These are phyloP conservation scores for Dictyostelium brefeldianum DNA, from an alignment of 78 protist genomes.

Conservation along the genomic window DNA sequence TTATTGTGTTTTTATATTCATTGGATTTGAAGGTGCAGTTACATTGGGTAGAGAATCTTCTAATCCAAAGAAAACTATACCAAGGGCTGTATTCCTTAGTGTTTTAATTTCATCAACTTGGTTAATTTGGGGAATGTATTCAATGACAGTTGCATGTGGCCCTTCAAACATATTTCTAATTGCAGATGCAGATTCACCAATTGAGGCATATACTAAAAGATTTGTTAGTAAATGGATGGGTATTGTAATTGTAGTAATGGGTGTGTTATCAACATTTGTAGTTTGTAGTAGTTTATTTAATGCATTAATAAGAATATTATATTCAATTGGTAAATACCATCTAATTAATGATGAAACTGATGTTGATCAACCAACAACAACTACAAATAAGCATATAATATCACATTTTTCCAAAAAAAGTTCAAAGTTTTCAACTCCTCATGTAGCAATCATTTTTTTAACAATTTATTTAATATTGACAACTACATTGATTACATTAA, in stretches of 20 bases:
- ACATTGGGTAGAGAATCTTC: conserved; percentile 36
- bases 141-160: conserved; percentile 34
- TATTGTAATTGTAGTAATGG: conserved; percentile 18
- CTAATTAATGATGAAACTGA: too few species aligned
- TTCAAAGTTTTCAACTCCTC: conserved; percentile 21
- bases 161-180: not conserved
- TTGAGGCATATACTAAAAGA: not conserved
- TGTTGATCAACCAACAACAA: too few species aligned
- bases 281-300: conserved; percentile 21
- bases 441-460: conserved; percentile 10
- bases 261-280: conserved; percentile 29
- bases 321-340: conserved; percentile 37
- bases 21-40: conserved; percentile 63
- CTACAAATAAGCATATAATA: not conserved
- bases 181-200: not conserved
- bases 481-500: not conserved
- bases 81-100: conserved; percentile 22
- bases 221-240: conserved; percentile 32
- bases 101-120: conserved; percentile 28
- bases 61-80: conserved; percentile 42
- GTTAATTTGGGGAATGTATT: conserved; percentile 52
- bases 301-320: conserved; percentile 15
- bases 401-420: not conserved
- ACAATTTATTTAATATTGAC: not conserved
- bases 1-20: conserved; percentile 19